Base-by-base conservation (phyloP, 805 yeast species). In the Candida insectalens region DNA sequence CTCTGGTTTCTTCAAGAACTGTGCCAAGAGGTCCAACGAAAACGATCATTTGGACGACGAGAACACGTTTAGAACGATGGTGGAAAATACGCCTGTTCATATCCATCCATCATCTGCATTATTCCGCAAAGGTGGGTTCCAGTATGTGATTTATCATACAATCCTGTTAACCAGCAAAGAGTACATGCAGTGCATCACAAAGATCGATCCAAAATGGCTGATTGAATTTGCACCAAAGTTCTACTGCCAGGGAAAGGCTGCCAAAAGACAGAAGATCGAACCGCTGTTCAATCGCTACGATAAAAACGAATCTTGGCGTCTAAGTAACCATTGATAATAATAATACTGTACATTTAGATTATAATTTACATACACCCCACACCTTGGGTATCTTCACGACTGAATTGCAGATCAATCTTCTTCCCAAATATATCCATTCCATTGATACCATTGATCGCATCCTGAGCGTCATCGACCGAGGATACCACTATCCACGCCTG, bases 51-150 rank as follows among this genome's bases (percentile, higher is more conserved):
- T 28, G 19, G 36, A 45, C 23, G 74, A 81, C 48, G 68, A 73
- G 51, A 61, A 71, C 32, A 41, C 60, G 43, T 62, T 63, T 62
- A 53, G 71, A 38, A 71, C 83, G 1, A 62, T 82, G 9, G 63
- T 74, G 9, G 88, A 81, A 41, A 72, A 73, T 22, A 77, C 83
- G 0, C 74, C 78, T 1, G 95, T 88, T 12, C 74, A 69, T 37
- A 68, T 89, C 38, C 96, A 89, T 53, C 98, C 98, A 1, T 82
- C 94, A 2, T 81, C 94, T 39, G 60, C 85, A 4, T 53, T 89
- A 14, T 74, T 69, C 49, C 62, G 61, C 37, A 67, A 63, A 27
- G 45, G 46, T 25, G 55, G 55, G 3, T 83, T 89, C 9, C 89
- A 82, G 39, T 84, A 83, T 57, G 80, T 87, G 29, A 55, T 89